Conservation (phyloP, 441 rosid species). For the Arabidopsis hybrid region DNA sequence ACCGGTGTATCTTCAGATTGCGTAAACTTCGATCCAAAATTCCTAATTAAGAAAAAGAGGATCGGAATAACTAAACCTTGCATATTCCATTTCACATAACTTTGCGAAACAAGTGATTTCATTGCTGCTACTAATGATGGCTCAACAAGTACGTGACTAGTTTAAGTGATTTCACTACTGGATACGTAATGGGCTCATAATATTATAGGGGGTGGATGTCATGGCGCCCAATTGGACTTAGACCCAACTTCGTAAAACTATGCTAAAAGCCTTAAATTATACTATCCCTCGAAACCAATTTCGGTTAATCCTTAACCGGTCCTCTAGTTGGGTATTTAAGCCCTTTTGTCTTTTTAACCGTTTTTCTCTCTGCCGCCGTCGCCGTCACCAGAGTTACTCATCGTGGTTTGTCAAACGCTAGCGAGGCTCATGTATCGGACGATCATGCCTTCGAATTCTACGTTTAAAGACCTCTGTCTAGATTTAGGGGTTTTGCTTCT, state of each 20-base stretch:
- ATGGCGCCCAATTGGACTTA: conserved; percentile 4
- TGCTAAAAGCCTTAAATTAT: too few relatives aligned
- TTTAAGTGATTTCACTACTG: too few relatives aligned
- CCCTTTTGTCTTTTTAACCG: neutral
- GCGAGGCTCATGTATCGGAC: neutral
- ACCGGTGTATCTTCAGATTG: neutral
- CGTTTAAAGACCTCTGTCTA: conserved; percentile 7
- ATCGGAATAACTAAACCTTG: neutral
- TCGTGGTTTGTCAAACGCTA: neutral
- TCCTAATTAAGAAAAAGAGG: neutral
- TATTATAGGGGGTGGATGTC: neutral
- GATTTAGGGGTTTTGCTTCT: conserved; percentile 1
- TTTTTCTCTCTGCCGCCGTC: conserved; percentile 18
- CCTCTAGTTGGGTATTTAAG: neutral
- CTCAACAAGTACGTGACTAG: too few relatives aligned
- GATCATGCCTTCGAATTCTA: conserved; percentile 11
- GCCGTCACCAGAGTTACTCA: conserved; percentile 14
- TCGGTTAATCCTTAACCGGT: conserved; percentile 28
- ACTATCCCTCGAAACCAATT: neutral
- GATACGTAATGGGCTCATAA: too few relatives aligned
- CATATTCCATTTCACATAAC: neutral
- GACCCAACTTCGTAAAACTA: conserved; percentile 5
- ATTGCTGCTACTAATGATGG: neutral
- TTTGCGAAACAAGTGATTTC: conserved; percentile 15
- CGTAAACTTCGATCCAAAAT: neutral